These are phyloP conservation scores for Aspergillus fructus DNA, from an alignment of 2,329 filamentous ascomycete species.

Conservation along the genomic window DNA sequence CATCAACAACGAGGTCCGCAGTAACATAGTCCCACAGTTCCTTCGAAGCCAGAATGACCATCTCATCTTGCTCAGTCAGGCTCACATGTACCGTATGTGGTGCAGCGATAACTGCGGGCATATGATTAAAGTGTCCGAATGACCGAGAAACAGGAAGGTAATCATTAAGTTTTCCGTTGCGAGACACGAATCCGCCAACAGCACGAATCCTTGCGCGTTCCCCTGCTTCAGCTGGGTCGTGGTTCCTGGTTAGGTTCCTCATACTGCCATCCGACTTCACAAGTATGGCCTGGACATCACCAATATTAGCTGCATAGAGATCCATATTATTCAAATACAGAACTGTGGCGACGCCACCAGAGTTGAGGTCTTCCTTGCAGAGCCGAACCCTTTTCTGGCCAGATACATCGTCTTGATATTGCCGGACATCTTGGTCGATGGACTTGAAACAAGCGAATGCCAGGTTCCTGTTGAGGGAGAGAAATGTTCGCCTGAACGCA, in stretches of 20 bases:
- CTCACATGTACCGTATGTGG: slow-evolving; percentile 77
- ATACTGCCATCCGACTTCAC: slow-evolving; percentile 85
- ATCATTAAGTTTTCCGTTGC: slow-evolving; percentile 92
- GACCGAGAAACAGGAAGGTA: slow-evolving; percentile 86
- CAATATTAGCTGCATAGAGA: slow-evolving; percentile 91
- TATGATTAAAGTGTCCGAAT: slow-evolving; percentile 90
- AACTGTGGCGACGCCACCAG: slow-evolving; percentile 88
- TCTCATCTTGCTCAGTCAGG: slow-evolving; percentile 85
- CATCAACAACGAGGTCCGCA: slow-evolving; percentile 86
- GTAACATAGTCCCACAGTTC: slow-evolving; percentile 96
- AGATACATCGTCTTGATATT: slow-evolving; percentile 66
- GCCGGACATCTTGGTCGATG: slow-evolving; percentile 63
- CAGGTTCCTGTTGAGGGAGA: slow-evolving; percentile 90
- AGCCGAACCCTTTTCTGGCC: slow-evolving; percentile 66
- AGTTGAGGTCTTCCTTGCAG: slow-evolving; percentile 83
- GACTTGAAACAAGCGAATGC: slow-evolving; percentile 80
- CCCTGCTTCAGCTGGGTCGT: slow-evolving; percentile 82
- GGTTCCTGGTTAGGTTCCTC: slow-evolving; percentile 81
- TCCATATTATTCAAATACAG: slow-evolving; percentile 87
- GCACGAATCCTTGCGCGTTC: slow-evolving; percentile 90
- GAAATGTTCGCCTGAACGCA: slow-evolving; percentile 80
- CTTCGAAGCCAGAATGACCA: slow-evolving; percentile 84
- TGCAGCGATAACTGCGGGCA: slow-evolving; percentile 89
- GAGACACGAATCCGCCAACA: slow-evolving; percentile 91
- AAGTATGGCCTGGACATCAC: slow-evolving; percentile 91